These are phyloP conservation scores for Crataegus laevigata DNA, from an alignment of 306 rosid genomes.

Conservation along the genomic window DNA sequence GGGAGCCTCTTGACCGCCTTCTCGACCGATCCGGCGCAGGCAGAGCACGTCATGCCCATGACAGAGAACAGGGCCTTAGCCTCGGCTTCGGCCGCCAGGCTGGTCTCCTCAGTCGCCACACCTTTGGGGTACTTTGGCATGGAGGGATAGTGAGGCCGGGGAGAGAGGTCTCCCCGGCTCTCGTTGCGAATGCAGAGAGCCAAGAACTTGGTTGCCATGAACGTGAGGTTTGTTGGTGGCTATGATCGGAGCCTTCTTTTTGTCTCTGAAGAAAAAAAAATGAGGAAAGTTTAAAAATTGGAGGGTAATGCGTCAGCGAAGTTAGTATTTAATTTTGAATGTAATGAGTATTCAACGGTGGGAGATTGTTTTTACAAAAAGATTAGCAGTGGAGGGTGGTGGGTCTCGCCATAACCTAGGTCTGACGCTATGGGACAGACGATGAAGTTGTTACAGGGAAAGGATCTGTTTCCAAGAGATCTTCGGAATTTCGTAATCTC, in stretches of 20 bases:
- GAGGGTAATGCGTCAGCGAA: background rate
- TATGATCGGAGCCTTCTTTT: background rate
- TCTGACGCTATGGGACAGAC: background rate
- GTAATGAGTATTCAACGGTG: background rate
- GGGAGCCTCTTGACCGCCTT: conserved; percentile 59
- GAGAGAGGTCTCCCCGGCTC: conserved; percentile 18
- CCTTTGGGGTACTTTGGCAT: conserved; percentile 63
- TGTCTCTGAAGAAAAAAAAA: background rate
- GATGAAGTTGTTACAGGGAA: background rate
- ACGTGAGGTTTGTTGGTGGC: background rate
- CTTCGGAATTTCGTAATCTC: too few relatives aligned
- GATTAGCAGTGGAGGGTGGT: background rate
- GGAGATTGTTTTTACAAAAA: background rate
- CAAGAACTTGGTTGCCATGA: conserved; percentile 39
- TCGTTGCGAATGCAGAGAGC: conserved; percentile 40
- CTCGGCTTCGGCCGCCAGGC: conserved; percentile 14
- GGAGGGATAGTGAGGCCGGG: conserved; percentile 64
- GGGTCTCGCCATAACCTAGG: background rate
- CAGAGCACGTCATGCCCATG: conserved; percentile 60
- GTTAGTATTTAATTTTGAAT: background rate
- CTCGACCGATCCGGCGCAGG: conserved; percentile 67
- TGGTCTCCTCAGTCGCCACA: background rate
- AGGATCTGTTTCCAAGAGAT: too few relatives aligned
- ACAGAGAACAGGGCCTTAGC: conserved; percentile 43
- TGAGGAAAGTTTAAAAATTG: background rate